phyloP scores from a whole-genome alignment of 106 monocot genomes.

The Allium cepa region DNA sequence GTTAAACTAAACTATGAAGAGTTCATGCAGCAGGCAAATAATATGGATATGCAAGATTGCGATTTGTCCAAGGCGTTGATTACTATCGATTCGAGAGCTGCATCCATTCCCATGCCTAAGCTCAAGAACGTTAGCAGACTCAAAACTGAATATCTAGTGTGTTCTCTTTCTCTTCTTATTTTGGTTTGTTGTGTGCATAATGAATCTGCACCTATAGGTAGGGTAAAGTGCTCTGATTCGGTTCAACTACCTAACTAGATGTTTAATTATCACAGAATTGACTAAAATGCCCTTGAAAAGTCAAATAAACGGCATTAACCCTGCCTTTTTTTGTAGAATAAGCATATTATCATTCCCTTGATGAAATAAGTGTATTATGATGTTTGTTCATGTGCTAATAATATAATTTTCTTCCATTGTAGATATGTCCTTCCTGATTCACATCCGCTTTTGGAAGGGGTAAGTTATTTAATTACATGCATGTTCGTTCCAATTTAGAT shows the following conservation, averaged over 20 bases:
- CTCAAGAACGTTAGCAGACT: conserved; percentile 59
- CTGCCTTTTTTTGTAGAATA: too few species aligned
- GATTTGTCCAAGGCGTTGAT: conserved; percentile 60
- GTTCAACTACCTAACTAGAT: too few species aligned
- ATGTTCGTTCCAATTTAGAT: not conserved
- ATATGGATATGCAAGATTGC: conserved; percentile 28
- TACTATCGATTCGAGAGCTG: conserved; percentile 26
- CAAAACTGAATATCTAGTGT: conserved; percentile 62
- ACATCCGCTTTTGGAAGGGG: conserved; percentile 48
- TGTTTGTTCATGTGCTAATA: not conserved
- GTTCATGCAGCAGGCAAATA: conserved; percentile 45
- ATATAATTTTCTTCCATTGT: conserved; percentile 2
- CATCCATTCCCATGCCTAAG: conserved; percentile 40
- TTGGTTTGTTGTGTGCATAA: too few species aligned
- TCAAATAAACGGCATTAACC: too few species aligned
- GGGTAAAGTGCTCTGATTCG: too few species aligned
- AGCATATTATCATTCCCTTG: too few species aligned
- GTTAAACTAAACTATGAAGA: conserved; percentile 52
- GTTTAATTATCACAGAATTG: too few species aligned
- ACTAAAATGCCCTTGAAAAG: too few species aligned
- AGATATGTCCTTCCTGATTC: conserved; percentile 67
- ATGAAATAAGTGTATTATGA: too few species aligned
- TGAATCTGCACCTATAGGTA: too few species aligned
- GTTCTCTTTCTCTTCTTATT: conserved; percentile 9
- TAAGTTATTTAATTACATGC: conserved; percentile 14